These are phyloP conservation scores for Clonostachys sp. DNA, from an alignment of 2,329 filamentous ascomycete genomes.

Conservation along the genomic window DNA sequence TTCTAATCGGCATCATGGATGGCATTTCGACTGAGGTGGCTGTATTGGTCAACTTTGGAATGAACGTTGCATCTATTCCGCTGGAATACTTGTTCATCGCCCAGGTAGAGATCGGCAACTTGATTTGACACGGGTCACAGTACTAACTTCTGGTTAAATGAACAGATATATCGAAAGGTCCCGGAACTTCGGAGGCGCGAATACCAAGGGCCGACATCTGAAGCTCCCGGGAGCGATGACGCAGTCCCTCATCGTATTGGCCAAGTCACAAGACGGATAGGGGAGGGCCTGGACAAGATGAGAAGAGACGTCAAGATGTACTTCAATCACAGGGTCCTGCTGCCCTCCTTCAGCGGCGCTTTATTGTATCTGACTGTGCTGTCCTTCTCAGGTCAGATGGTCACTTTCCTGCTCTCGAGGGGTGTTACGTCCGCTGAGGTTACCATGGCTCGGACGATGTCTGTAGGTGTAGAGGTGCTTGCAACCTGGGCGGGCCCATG, in stretches of 20 bases:
- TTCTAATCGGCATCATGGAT: conserved; percentile 49
- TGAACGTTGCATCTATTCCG: conserved; percentile 42
- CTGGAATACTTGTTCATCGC: conserved; percentile 49
- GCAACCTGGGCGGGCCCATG: conserved; percentile 57
- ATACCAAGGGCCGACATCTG: neutral
- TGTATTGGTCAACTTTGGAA: conserved; percentile 40
- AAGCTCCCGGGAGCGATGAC: neutral
- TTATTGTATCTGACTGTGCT: conserved; percentile 60
- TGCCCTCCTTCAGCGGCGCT: conserved; percentile 55
- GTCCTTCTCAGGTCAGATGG: conserved; percentile 57
- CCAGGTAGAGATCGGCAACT: conserved; percentile 8
- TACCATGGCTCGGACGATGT: conserved; percentile 45
- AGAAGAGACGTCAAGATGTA: conserved; percentile 29
- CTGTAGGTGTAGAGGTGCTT: conserved; percentile 50
- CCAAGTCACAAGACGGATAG: neutral
- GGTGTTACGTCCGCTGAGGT: conserved; percentile 48
- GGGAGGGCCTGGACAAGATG: neutral
- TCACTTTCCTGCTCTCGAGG: conserved; percentile 54
- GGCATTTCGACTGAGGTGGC: conserved; percentile 40
- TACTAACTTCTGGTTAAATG: too few species aligned
- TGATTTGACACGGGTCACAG: too few species aligned
- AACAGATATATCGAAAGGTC: conserved; percentile 14
- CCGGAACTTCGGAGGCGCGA: conserved; percentile 7
- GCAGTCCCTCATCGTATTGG: neutral
- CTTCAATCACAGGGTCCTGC: conserved; percentile 47